phyloP scores from a whole-genome alignment of 2,329 filamentous ascomycete species.

The Ophiocordyceps unilateralis region DNA sequence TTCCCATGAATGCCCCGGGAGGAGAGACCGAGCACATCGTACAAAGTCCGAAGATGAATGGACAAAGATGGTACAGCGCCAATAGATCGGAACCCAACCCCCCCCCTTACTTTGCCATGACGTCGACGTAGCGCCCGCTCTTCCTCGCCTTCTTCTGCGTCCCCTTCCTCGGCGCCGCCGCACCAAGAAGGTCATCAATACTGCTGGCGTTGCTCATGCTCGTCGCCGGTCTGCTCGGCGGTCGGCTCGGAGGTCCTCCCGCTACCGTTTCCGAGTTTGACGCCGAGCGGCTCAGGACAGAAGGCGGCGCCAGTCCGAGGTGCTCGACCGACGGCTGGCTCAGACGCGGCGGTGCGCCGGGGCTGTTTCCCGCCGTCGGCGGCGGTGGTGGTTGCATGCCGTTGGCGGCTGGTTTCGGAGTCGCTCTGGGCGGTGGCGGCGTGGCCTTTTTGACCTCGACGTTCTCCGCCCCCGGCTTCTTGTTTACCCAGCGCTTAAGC shows the following conservation, averaged over 20 bases:
- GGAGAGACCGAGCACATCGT: no score
- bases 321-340: slow-evolving; percentile 16
- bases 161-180: slow-evolving; percentile 50
- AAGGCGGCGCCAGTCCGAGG: slow-evolving; percentile 18
- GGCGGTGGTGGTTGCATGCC: slow-evolving; percentile 39
- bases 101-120: slow-evolving; percentile 54
- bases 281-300: slow-evolving; percentile 26
- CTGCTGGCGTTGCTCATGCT: slow-evolving; percentile 84
- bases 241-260: slow-evolving; percentile 24
- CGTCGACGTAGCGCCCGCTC: slow-evolving; percentile 80
- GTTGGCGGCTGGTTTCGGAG: slow-evolving; percentile 34
- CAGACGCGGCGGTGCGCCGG: slow-evolving; percentile 15
- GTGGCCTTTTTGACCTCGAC: slow-evolving; percentile 43
- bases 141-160: slow-evolving; percentile 57
- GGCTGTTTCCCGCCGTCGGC: not conserved
- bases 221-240: slow-evolving; percentile 54
- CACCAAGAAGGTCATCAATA: slow-evolving; percentile 81
- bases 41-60: not conserved
- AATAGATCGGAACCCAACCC: no score
- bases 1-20: no score
- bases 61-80: not conserved
- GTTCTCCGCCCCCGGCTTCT: slow-evolving; percentile 60
- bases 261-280: slow-evolving; percentile 28
- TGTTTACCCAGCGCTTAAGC: slow-evolving; percentile 97
- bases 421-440: slow-evolving; percentile 60